Conservation (phyloP, 305 asterid genomes). For the Solanum hybrid region DNA sequence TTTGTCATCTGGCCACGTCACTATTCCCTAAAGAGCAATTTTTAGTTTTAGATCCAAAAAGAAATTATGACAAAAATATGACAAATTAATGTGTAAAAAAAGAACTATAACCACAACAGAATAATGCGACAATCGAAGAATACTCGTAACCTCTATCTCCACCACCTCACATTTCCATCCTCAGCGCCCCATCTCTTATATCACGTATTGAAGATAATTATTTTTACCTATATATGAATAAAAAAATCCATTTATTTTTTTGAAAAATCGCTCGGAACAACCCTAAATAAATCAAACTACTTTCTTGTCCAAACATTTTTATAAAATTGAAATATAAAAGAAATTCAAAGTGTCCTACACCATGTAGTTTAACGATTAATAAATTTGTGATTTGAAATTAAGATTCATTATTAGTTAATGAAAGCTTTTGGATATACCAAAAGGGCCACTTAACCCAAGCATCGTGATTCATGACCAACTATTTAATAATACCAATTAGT, state of each 20-base stretch:
- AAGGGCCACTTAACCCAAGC: not conserved
- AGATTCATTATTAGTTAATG: not conserved
- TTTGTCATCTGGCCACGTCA: not conserved
- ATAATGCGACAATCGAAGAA: not conserved
- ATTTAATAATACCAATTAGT: not conserved
- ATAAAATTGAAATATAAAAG: not conserved
- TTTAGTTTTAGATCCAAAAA: not conserved
- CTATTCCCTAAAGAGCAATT: not conserved
- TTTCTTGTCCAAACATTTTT: not conserved
- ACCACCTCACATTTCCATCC: not conserved
- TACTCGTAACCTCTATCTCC: not conserved
- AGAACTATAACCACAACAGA: not conserved
- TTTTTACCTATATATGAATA: accelerated
- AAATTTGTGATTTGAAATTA: not conserved
- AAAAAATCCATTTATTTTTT: too few species aligned
- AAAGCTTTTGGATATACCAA: not conserved
- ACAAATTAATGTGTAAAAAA: not conserved
- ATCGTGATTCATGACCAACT: not conserved
- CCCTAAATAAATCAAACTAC: not conserved
- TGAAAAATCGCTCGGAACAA: too few species aligned
- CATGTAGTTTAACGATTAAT: not conserved
- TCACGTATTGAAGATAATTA: too few species aligned
- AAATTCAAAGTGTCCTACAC: not conserved
- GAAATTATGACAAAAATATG: not conserved
- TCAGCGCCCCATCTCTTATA: not conserved